Base-by-base conservation (phyloP, 83 land plant species). In the Picea mariana region DNA sequence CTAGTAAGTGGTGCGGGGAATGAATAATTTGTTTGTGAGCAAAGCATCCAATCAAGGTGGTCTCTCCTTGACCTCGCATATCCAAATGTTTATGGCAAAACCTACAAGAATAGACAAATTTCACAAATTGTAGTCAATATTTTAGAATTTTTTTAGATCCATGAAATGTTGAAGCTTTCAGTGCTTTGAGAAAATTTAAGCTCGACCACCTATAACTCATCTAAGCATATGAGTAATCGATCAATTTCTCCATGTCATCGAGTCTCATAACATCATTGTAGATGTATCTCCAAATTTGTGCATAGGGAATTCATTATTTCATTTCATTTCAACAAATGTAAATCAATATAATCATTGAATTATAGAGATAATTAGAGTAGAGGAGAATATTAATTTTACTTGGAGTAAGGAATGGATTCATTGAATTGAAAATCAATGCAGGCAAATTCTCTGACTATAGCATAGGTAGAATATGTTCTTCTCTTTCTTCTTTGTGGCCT, bases 401-500 rank as follows among this genome's bases (percentile, higher is more conserved):
- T 80, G 69, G 4, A 63, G 81, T 9, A 84, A 75, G 18, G 82
- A 69, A 58, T 87, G 88, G 47, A 2, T 8, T 23, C 77, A 71
- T 67, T 90, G 90, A 11, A 55, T 58, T 3, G 82, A 52, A 7
- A 88, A 67, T 52, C 92, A 91, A 80, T 91, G 93, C 52, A 86
- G 92, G 83, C 93, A 91, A 42, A 91, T 88, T 16, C 90, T 84
- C 23, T 62, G 75, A 68, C 82, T 79, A 82, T 92, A 91, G 73
- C 90, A 87, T 12, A 91, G 68, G 78, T 92, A 91, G 83, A 88
- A 91, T 5, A 91, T 86, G 81, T 91, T 91, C 42, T 89, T 83
- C 87, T 91, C 93, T 47, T 91, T 91, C 87, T 91, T 91, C 79
- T 86, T 87, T 66, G 81, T 71, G 0, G 82, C 63, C 52, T 83